phyloP scores from a whole-genome alignment of 345 rosid genomes.

The Lagerstroemia speciosa region DNA sequence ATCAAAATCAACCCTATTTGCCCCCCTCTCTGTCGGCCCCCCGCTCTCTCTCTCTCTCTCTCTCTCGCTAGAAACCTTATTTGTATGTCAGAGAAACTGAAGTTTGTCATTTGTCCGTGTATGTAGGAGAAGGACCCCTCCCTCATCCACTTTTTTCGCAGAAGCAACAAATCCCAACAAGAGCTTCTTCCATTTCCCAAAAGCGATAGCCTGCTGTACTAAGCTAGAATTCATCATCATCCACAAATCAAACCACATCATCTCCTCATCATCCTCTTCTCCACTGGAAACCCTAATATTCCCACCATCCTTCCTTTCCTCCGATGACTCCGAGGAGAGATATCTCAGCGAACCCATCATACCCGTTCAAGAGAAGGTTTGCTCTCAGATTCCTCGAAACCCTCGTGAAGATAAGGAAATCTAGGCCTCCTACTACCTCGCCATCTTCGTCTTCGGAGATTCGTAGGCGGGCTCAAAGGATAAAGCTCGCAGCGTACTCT shows the following conservation, averaged over 20 bases:
- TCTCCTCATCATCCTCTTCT: constrained; percentile 3
- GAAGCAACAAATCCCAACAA: constrained; percentile 18
- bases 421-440: not conserved
- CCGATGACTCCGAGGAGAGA: not conserved
- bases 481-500: constrained; percentile 24
- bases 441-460: not conserved
- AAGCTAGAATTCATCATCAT: too few relatives aligned
- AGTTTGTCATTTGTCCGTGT: constrained; percentile 19
- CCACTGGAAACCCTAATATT: not conserved
- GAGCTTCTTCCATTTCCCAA: too few relatives aligned
- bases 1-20: not conserved
- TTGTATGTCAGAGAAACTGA: constrained; percentile 1
- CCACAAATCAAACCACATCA: too few relatives aligned
- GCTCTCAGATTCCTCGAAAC: constrained; percentile 19
- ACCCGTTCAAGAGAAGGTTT: constrained; percentile 15
- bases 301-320: not conserved
- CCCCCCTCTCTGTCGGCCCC: not conserved
- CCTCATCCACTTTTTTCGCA: constrained; percentile 23
- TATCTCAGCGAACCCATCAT: not conserved
- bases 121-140: constrained; percentile 3
- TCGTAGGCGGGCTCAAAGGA: constrained; percentile 8
- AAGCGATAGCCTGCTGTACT: too few relatives aligned
- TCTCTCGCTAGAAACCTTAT: not conserved
- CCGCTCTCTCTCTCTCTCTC: not conserved
- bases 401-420: constrained; percentile 10